A percentile compares a stretch with the other conserved stretches of the same genome.
These are phyloP conservation scores for Fusarium camptoceras DNA, from an alignment of 2,329 filamentous ascomycete species.

Conservation along the genomic window DNA sequence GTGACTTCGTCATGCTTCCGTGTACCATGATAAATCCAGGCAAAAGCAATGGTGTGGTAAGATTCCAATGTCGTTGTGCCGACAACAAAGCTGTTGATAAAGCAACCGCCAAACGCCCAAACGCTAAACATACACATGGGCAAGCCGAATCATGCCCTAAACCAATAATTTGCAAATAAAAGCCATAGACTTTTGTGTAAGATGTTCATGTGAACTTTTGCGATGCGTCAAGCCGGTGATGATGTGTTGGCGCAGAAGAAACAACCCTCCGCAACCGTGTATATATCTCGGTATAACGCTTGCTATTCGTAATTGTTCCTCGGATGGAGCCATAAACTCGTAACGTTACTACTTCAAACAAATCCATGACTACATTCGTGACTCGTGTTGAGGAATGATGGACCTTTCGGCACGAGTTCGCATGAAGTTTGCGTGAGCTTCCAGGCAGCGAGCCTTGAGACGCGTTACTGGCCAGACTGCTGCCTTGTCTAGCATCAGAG, in stretches of 20 bases:
- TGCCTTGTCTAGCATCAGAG: slow-evolving; percentile 87
- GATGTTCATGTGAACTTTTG: neutral
- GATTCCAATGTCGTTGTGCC: slow-evolving; percentile 6
- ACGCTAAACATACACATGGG: slow-evolving; percentile 33
- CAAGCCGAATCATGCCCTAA: slow-evolving; percentile 6
- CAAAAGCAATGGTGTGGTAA: neutral
- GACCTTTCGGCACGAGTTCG: slow-evolving; percentile 66
- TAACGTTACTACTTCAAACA: neutral
- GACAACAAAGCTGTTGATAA: slow-evolving; percentile 2
- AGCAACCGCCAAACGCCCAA: slow-evolving; percentile 33
- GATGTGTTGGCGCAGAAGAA: slow-evolving; percentile 2
- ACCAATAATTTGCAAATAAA: slow-evolving; percentile 18
- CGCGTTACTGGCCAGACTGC: slow-evolving; percentile 85
- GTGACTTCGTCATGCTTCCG: neutral
- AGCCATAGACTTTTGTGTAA: slow-evolving; percentile 31
- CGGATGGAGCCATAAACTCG: neutral
- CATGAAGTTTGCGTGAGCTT: slow-evolving; percentile 66
- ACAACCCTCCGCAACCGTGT: slow-evolving; percentile 1
- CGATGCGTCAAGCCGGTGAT: slow-evolving; percentile 6
- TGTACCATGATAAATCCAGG: slow-evolving; percentile 2
- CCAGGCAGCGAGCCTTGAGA: slow-evolving; percentile 66
- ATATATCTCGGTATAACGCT: neutral
- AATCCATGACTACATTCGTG: slow-evolving; percentile 14
- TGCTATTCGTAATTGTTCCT: neutral
- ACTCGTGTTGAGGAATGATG: slow-evolving; percentile 55